Conservation (phyloP, 1,284 basidiomycete species). For the Ceratobasidium sp. region DNA sequence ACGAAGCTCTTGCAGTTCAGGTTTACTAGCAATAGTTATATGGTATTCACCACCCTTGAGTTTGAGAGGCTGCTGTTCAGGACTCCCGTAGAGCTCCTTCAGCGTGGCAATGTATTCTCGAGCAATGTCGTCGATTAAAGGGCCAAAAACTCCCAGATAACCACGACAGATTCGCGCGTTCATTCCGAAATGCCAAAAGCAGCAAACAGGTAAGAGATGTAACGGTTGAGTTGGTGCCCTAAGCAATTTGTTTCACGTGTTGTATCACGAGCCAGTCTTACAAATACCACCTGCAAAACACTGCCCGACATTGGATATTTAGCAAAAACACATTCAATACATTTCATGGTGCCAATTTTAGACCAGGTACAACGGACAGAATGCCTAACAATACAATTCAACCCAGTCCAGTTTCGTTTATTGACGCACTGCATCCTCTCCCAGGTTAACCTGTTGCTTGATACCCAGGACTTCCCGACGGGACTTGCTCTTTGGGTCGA, state of each 20-base stretch:
- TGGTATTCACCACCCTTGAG: conserved; percentile 28
- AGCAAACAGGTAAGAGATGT: not conserved
- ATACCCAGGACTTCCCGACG: conserved; percentile 59
- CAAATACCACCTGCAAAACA: conserved; percentile 15
- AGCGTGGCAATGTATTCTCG: not conserved
- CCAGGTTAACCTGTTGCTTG: conserved; percentile 11
- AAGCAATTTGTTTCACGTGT: conserved; percentile 27
- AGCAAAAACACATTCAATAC: not conserved
- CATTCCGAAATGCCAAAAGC: conserved; percentile 2
- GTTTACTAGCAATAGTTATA: conserved; percentile 34
- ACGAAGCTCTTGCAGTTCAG: conserved; percentile 21
- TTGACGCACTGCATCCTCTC: conserved; percentile 10
- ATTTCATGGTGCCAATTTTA: not conserved
- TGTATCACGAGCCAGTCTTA: conserved; percentile 12
- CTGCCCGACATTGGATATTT: not conserved
- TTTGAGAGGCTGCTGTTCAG: not conserved
- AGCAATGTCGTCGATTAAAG: conserved; percentile 22
- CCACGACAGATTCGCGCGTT: conserved; percentile 21
- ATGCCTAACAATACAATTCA: not conserved
- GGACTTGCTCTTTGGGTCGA: conserved; percentile 63
- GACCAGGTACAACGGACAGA: not conserved
- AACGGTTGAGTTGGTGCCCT: not conserved
- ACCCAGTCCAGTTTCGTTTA: not conserved
- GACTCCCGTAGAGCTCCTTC: not conserved
- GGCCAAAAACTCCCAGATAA: conserved; percentile 35